Base-by-base conservation (phyloP, 208 protist species). In the Acanthamoeba lenticulata region DNA sequence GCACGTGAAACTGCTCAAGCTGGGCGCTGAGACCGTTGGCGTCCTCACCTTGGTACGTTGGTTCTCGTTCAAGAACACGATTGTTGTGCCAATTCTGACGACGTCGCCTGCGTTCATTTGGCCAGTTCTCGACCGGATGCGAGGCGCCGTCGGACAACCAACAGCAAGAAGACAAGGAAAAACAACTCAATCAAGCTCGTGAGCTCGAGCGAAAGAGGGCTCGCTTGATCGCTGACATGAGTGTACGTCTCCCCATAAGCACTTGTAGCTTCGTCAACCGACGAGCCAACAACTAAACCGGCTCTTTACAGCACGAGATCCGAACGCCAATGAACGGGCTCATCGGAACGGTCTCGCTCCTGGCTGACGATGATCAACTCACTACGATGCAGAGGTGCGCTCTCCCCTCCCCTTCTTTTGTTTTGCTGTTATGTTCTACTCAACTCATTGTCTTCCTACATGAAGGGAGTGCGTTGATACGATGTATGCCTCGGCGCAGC, bases 311-410 rank as follows among this genome's bases (percentile, higher is more conserved):
- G 77, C 77, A 86, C 29, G 77, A 86, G 34, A 86, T 86, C 21
- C 77, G 77, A 57, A 86, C 77, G 21, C 77, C 77, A 9, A 86
- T 86, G 77, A 86, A 86, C 29, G 77, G 77, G 34, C 38, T 86
- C 45, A 86, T 86, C 45, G 77, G 77, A 1, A 86, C 57, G 77
- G 77, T 86, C 19, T 86, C 77, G 4, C 77, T 86, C 19, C 29
- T 86, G n/a, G 77, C 77, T 27, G 77, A 86, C n/a, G 77, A 86
- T 40, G 77, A 86, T 32, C 9, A 57, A 24, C 44, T 86, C 27
- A 86, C 77, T 13, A 32, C 77, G 24, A 38, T 86, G 42, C 77
- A 86, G 34, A 52, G 77, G 77, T 86, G 19, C 29, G 77, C 21
- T 15, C 11, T 15, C 1, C 45, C 0, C 24, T 55, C 49, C 13